Conservation (phyloP, 164 flowering plant genomes). For the Annona squamosa region DNA sequence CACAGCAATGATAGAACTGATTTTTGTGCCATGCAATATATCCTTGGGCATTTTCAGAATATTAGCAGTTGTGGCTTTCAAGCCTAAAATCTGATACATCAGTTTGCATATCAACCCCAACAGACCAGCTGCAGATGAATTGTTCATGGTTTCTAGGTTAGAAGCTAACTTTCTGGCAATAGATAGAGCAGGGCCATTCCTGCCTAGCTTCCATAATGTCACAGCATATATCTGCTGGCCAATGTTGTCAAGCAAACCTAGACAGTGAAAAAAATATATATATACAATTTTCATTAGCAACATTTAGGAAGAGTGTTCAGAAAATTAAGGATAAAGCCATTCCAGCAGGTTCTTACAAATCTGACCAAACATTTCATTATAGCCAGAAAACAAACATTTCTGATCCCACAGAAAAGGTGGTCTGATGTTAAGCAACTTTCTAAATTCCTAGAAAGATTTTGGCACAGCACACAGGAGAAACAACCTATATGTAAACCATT, state of each 20-base stretch:
- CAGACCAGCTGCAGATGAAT: constrained; percentile 31
- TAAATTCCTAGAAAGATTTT: no score
- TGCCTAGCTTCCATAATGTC: constrained; percentile 68
- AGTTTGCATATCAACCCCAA: constrained; percentile 59
- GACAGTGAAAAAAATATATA: constrained; percentile 9
- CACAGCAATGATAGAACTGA: constrained; percentile 58
- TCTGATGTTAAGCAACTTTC: no score
- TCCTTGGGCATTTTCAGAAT: constrained; percentile 67
- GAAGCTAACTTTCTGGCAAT: constrained; percentile 46
- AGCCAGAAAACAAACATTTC: no score
- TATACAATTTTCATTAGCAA: constrained; percentile 2
- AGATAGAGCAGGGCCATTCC: constrained; percentile 51
- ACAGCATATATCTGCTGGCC: constrained; percentile 76
- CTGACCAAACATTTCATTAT: background rate
- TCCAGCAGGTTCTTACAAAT: background rate
- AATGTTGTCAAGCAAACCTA: constrained; percentile 64
- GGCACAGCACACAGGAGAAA: no score
- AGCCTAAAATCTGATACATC: constrained; percentile 59
- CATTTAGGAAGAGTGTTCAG: background rate
- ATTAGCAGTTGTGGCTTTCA: constrained; percentile 42
- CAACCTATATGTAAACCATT: no score
- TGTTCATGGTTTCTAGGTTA: constrained; percentile 40
- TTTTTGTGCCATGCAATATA: constrained; percentile 53
- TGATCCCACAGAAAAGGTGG: no score
- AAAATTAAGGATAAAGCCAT: background rate